phyloP scores from a whole-genome alignment of 2,329 filamentous ascomycete species.

The Penicillium thymicola region DNA sequence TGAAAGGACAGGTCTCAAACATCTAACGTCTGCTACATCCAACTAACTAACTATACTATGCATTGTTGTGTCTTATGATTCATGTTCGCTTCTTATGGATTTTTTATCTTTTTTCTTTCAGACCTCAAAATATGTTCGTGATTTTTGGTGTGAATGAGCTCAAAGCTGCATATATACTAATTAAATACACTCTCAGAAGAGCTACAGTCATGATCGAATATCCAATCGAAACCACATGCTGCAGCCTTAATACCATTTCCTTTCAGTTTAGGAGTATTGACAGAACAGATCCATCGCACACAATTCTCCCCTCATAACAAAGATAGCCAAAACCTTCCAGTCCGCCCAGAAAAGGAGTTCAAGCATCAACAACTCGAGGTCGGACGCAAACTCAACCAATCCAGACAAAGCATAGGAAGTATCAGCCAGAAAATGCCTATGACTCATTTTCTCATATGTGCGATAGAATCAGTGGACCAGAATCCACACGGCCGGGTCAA shows the following conservation, averaged over 20 bases:
- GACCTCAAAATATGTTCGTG: background rate
- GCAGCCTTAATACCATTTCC: slow-evolving; percentile 5
- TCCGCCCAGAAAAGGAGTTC: slow-evolving; percentile 33
- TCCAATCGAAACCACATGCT: slow-evolving; percentile 17
- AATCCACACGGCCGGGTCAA: slow-evolving; percentile 33
- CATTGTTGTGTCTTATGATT: background rate
- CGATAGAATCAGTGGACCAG: slow-evolving; percentile 24
- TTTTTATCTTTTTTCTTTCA: background rate
- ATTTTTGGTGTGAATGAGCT: slow-evolving; percentile 3
- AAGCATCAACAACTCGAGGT: slow-evolving; percentile 30
- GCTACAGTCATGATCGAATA: slow-evolving; percentile 10
- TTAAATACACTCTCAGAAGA: background rate
- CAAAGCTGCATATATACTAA: slow-evolving; percentile 8
- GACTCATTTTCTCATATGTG: slow-evolving; percentile 19
- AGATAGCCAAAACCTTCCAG: background rate
- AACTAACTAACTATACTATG: background rate
- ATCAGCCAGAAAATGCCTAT: slow-evolving; percentile 4
- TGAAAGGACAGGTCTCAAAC: slow-evolving; percentile 10
- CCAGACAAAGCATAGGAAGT: slow-evolving; percentile 1
- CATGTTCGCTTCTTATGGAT: background rate
- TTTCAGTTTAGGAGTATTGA: slow-evolving; percentile 2
- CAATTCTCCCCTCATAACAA: slow-evolving; percentile 1
- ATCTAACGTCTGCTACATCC: background rate
- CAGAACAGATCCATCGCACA: slow-evolving; percentile 18
- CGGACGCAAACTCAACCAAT: slow-evolving; percentile 39